These are phyloP conservation scores for Colletotrichum lindemuthianum DNA, from an alignment of 2,329 filamentous ascomycete genomes.

Conservation along the genomic window DNA sequence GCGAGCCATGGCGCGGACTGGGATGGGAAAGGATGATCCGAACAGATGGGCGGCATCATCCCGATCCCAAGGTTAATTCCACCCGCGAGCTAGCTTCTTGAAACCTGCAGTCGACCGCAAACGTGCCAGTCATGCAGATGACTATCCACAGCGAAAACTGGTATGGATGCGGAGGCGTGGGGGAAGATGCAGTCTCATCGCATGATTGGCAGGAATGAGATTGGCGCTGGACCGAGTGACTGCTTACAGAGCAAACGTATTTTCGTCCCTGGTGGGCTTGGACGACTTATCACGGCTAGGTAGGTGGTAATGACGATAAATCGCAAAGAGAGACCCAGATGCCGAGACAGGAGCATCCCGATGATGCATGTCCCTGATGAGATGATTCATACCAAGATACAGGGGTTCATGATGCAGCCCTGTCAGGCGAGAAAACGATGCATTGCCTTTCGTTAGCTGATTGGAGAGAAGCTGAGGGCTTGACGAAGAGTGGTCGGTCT, in stretches of 20 bases:
- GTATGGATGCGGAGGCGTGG: constrained; percentile 3
- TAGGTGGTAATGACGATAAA: constrained; percentile 14
- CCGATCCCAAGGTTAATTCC: neutral
- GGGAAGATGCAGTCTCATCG: neutral
- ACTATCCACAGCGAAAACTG: neutral
- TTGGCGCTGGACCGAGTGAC: neutral
- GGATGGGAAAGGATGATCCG: constrained; percentile 1
- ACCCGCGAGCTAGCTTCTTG: constrained; percentile 20
- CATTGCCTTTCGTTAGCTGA: neutral
- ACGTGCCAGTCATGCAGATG: neutral
- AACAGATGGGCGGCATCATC: constrained; percentile 4
- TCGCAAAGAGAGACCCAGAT: constrained; percentile 17
- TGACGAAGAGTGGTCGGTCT: neutral
- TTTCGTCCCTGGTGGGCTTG: constrained; percentile 22
- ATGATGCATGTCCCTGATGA: constrained; percentile 13
- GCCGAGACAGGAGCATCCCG: constrained; percentile 2
- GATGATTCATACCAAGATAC: constrained; percentile 1
- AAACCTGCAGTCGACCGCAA: neutral
- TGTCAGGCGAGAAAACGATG: constrained; percentile 9
- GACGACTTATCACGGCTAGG: neutral
- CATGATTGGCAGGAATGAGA: constrained; percentile 21
- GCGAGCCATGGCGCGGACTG: neutral
- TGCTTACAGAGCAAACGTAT: constrained; percentile 34
- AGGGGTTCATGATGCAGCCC: constrained; percentile 26
- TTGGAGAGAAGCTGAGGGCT: constrained; percentile 3